Conservation (phyloP, 345 rosid genomes). For the Gossypium turneri region DNA sequence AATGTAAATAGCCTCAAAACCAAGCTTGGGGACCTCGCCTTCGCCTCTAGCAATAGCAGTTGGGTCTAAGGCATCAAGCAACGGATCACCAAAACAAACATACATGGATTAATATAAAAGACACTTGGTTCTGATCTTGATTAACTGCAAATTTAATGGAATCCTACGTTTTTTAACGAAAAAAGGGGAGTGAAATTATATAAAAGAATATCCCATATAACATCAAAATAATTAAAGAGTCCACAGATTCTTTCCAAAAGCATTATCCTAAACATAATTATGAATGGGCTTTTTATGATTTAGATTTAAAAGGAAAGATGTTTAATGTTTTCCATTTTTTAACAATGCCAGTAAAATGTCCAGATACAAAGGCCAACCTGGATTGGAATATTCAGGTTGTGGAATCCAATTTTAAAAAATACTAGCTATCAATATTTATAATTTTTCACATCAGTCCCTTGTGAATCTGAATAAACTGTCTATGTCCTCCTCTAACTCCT, state of each 20-base stretch:
- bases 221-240: background rate
- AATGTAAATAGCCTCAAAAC: no score
- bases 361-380: background rate
- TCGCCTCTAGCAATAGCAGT: background rate
- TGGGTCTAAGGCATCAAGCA: background rate
- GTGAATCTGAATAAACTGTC: background rate
- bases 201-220: background rate
- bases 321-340: background rate
- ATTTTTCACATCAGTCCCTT: background rate
- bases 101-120: background rate
- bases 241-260: background rate
- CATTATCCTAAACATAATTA: background rate
- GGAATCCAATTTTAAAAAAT: background rate
- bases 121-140: no score
- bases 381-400: background rate
- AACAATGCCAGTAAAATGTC: background rate
- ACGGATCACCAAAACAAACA: no score
- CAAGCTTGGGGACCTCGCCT: no score
- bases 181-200: background rate
- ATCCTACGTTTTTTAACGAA: no score
- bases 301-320: background rate
- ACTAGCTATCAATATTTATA: background rate
- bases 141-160: no score
- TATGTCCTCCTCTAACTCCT: background rate
- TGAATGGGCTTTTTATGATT: background rate